Conservation (phyloP, 2,329 filamentous ascomycete species). For the Didymella pinodella region DNA sequence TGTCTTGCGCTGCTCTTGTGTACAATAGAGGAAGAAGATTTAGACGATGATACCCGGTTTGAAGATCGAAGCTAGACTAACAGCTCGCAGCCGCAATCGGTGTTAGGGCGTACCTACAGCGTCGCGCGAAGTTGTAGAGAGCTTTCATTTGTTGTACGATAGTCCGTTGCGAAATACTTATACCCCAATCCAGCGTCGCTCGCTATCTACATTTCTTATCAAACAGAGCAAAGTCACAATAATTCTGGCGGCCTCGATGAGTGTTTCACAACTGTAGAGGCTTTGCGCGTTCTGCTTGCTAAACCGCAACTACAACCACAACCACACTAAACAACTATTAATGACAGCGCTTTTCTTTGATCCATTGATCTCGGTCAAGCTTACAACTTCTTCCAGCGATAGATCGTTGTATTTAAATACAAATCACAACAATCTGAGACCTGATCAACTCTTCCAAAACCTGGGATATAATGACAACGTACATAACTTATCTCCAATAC, state of each 20-base stretch:
- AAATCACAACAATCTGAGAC: not conserved
- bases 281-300: not conserved
- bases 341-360: not conserved
- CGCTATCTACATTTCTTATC: not conserved
- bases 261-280: not conserved
- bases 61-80: slow-evolving; percentile 25
- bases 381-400: not conserved
- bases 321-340: not conserved
- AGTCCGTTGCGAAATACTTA: not conserved
- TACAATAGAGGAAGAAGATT: not conserved
- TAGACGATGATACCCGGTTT: not conserved
- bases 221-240: not conserved
- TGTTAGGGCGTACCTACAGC: slow-evolving; percentile 41
- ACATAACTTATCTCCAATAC: not conserved
- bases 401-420: not conserved
- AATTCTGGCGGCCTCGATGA: not conserved
- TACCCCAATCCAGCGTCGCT: not conserved
- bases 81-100: slow-evolving; percentile 35
- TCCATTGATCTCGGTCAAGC: not conserved
- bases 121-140: slow-evolving; percentile 37
- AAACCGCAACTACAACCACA: not conserved
- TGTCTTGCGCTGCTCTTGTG: not conserved
- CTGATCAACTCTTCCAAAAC: not conserved
- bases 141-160: slow-evolving; percentile 7
- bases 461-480: not conserved